Base-by-base conservation (phyloP, 805 yeast genomes). In the Pichia pseudocactophila region DNA sequence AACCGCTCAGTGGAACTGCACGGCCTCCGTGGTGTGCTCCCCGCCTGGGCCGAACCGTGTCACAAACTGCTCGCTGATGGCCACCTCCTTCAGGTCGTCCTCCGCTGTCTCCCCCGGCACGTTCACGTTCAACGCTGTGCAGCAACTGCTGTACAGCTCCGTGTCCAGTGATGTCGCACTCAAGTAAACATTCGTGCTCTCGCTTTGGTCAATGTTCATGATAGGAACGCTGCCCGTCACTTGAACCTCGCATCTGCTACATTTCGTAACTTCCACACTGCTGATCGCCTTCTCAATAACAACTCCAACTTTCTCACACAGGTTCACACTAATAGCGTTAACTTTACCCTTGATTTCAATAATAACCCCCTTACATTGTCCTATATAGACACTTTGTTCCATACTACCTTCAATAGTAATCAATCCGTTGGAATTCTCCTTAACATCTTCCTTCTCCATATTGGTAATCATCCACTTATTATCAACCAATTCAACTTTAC, bases 11-110 rank as follows among this genome's bases (percentile, higher is more conserved):
- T 89, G 92, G 25, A 85, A 95, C 60, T 83, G 92, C 37, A 86
- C 95, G 50, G 88, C 81, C 48, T 74, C 70, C 51, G 85, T 77
- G 28, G 71, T 68, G 47, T 89, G 62, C 55, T 74, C 73, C 25
- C 90, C 92, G 42, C 59, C 56, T 36, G 64, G 43, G 48, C 85
- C 68, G 15, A 74, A 27, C 32, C 40, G 69, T 63, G 87, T 96
- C 57, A 77, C 76, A 63, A 92, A 73, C 67, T 92, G 98, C 64
- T 92, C 99, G 8, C 97, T 96, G 34, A 84, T 75, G 8, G 96
- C 80, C 42, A 78, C 66, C 63, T 92, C 99, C 41, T 70, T 74
- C 63, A 74, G 80, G 59, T 90, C 96, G 31, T 78, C 86, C 18
- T 71, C 80, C 73, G 17, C 31, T 39, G 33, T 10, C 18, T n/a